Percentiles rank a stretch among this genome's conserved stretches.
Conservation (phyloP, 2,329 filamentous ascomycete species). For the Fusarium sp. region DNA sequence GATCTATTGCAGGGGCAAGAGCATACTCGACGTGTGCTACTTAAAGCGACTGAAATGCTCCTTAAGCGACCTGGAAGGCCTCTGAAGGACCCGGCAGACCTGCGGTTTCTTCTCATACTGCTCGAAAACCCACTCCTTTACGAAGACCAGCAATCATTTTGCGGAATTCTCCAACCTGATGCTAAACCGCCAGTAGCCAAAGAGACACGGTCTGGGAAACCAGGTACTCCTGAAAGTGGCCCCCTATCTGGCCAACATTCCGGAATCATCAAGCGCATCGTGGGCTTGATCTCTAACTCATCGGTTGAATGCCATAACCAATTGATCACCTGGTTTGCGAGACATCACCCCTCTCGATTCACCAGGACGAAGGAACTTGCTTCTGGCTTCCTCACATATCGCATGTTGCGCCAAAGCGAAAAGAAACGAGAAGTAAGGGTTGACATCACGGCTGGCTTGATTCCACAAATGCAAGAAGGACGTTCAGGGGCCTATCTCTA, state of each 20-base stretch:
- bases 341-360: slow-evolving; percentile 72
- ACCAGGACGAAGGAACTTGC: slow-evolving; percentile 77
- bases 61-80: slow-evolving; percentile 79
- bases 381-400: slow-evolving; percentile 80
- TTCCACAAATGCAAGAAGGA: slow-evolving; percentile 75
- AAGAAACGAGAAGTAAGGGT: slow-evolving; percentile 67
- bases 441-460: slow-evolving; percentile 70
- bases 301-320: slow-evolving; percentile 78
- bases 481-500: slow-evolving; percentile 75
- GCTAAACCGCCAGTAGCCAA: slow-evolving; percentile 8
- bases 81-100: slow-evolving; percentile 71
- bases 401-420: slow-evolving; percentile 74
- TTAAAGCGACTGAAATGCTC: slow-evolving; percentile 80
- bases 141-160: slow-evolving; percentile 51
- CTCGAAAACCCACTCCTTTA: slow-evolving; percentile 80
- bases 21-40: slow-evolving; percentile 71
- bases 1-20: slow-evolving; percentile 65
- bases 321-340: slow-evolving; percentile 79
- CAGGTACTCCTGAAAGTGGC: slow-evolving; percentile 47
- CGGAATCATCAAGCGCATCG: slow-evolving; percentile 81
- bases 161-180: slow-evolving; percentile 51
- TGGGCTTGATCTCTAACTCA: slow-evolving; percentile 80
- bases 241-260: slow-evolving; percentile 73
- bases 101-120: slow-evolving; percentile 80
- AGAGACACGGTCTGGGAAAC: slow-evolving; percentile 31